Evolutionary conservation across 345 rosid species (phyloP).

Genomic region (Xanthoceras sorbifolium): DNA sequence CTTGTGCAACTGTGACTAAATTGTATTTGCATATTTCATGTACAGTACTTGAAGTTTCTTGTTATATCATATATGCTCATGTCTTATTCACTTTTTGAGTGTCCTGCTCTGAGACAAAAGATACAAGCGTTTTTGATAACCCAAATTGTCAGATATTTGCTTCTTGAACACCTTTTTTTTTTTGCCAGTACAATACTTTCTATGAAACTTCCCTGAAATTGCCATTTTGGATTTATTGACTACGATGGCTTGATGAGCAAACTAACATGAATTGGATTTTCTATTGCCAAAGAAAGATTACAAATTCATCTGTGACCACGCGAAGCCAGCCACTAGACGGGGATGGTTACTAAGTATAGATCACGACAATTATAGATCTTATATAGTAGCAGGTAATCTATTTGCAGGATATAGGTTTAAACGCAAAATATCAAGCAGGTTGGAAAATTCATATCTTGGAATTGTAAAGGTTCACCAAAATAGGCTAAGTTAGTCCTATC

Average conservation of each 20-base stretch:
- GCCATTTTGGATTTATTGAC: constrained; percentile 2
- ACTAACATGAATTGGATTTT: neutral
- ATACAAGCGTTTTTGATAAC: no score
- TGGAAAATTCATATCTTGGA: neutral
- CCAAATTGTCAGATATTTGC: neutral
- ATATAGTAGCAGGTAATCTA: neutral
- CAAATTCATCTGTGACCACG: neutral
- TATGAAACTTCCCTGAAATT: constrained; percentile 1
- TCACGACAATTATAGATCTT: neutral
- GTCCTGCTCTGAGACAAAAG: neutral
- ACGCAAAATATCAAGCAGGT: neutral
- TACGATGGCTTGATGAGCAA: neutral
- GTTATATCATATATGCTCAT: neutral
- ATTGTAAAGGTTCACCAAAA: neutral
- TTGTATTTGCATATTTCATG: neutral
- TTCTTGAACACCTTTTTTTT: neutral
- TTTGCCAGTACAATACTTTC: neutral
- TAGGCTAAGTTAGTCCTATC: neutral
- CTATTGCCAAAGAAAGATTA: neutral
- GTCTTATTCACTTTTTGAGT: neutral
- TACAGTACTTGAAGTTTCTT: constrained; percentile 1
- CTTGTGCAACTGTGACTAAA: neutral
- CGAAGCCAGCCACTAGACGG: neutral
- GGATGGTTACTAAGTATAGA: neutral
- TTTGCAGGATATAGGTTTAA: no score